Evolutionary conservation across 768 basidiomycete genomes (phyloP).

Genomic region (Crassisporium funariophilum): DNA sequence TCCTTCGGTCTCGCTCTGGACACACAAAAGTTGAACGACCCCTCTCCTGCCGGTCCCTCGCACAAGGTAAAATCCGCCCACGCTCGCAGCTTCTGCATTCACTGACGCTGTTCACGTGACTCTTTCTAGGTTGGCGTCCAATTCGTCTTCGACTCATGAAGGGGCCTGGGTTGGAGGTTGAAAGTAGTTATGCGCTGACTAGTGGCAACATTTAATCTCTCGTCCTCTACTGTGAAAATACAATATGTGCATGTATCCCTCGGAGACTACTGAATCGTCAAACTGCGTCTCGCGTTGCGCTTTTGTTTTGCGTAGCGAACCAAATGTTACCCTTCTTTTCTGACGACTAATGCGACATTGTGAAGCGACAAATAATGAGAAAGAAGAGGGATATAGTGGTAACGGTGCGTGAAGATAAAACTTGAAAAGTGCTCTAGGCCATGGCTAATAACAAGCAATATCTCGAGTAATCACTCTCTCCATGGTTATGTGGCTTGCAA

Average conservation of each 20-base stretch:
- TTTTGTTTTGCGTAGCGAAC: no score
- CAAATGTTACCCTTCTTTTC: no score
- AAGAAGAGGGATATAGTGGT: no score
- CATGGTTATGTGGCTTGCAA: no score
- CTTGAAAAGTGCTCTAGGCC: no score
- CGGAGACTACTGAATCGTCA: no score
- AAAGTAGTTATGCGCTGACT: constrained; percentile 35
- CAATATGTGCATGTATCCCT: not conserved
- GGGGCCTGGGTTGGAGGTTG: constrained; percentile 32
- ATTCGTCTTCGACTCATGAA: constrained; percentile 74
- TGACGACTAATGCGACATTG: no score
- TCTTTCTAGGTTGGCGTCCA: constrained; percentile 62
- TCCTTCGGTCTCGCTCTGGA: constrained; percentile 95
- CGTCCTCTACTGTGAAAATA: not conserved
- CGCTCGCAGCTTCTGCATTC: constrained; percentile 7
- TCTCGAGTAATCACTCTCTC: no score
- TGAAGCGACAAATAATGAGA: no score
- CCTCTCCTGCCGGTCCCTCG: constrained; percentile 59
- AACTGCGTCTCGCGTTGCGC: no score
- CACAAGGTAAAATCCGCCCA: constrained; percentile 88
- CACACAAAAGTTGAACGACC: constrained; percentile 87
- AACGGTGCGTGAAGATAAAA: no score
- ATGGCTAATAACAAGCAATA: no score
- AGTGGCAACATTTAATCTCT: not conserved
- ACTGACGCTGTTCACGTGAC: not conserved